Evolutionary conservation across 495 filamentous ascomycete species (phyloP), one percentile per base, ranked within the genome.

Genomic region (Neurospora discreta): DNA sequence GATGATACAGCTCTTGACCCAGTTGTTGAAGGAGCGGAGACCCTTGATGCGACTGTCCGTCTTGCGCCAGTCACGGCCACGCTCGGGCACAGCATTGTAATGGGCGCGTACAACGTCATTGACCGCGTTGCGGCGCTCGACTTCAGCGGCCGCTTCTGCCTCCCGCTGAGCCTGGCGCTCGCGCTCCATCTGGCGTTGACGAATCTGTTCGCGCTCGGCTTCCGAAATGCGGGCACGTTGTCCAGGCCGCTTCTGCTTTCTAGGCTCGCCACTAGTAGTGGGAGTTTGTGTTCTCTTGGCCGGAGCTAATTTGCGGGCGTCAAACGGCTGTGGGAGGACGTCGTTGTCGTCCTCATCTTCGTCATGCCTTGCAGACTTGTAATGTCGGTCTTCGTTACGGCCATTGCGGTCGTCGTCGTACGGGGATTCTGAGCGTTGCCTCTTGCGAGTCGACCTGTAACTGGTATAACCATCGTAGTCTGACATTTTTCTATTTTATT

Each of bases 1-100:
- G 74, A 99, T 98, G 71, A 97, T 86, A 16, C 91, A 93, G 80
- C 92, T 96, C 85, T 99, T 99, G 80, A 98, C 87, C 95, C 95
- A 99, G 79, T 99, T 99, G 82, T 99, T 99, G 84, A 96, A 97
- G 75, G 90, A 92, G 23, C 95, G 89, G 69, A 99, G 83, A 0
- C 95, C 95, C 81, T 95, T 97, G 84, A 99, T 99, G 71, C 90
- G 89, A 78, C 90, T 93, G 76, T 94, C 92, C 3, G 93, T 97
- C 79, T 92, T 93, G 36, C 95, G 89, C 95, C 95, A 99, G 73
- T 97, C 93, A 20, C 93, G 89, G 15, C 95, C 95, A 10, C 97
- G 89, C 80, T 95, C 89, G 1, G 93, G 93, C 1, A 98, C 94
- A n/a, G 92, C 89, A 76, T 99, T 99, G 86, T 99, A 99, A 81